phyloP scores from a whole-genome alignment of 2,329 filamentous ascomycete genomes.

The Cladosporium sp. region DNA sequence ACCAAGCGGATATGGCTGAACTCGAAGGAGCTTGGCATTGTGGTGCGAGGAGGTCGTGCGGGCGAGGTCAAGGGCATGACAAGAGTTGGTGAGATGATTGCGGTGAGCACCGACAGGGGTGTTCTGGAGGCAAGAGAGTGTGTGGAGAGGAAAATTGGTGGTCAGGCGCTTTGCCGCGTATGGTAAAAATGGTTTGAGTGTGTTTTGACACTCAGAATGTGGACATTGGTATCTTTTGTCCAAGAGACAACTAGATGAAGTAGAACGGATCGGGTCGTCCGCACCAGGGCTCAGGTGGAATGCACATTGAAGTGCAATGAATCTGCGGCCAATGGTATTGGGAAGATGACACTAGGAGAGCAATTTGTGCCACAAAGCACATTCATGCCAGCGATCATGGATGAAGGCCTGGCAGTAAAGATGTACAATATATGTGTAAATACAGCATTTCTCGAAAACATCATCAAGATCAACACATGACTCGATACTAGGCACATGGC shows the following conservation, averaged over 20 bases:
- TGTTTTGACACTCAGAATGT: neutral
- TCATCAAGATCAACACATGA: neutral
- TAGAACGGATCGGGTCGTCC: neutral
- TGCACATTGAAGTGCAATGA: neutral
- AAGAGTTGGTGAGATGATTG: slow-evolving; percentile 77
- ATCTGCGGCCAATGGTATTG: neutral
- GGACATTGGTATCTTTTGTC: neutral
- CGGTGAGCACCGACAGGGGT: slow-evolving; percentile 73
- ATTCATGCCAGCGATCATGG: neutral
- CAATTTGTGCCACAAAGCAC: neutral
- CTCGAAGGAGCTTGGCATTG: slow-evolving; percentile 59
- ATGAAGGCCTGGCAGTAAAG: neutral
- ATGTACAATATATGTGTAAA: slow-evolving; percentile 16
- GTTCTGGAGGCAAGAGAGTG: slow-evolving; percentile 82
- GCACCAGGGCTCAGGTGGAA: neutral
- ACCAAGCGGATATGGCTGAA: slow-evolving; percentile 69
- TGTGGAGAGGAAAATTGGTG: slow-evolving; percentile 76
- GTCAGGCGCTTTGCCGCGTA: slow-evolving; percentile 73
- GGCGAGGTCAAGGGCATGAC: slow-evolving; percentile 70
- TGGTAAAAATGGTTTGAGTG: slow-evolving; percentile 36
- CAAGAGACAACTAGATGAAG: neutral
- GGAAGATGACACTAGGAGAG: neutral
- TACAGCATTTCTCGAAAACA: slow-evolving; percentile 1
- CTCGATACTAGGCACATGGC: neutral
- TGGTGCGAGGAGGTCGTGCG: slow-evolving; percentile 68